A percentile compares a stretch with the other conserved stretches of the same genome.
Evolutionary conservation across 2,329 filamentous ascomycete species (phyloP).

Genomic region (Hymenoscyphus occultus): DNA sequence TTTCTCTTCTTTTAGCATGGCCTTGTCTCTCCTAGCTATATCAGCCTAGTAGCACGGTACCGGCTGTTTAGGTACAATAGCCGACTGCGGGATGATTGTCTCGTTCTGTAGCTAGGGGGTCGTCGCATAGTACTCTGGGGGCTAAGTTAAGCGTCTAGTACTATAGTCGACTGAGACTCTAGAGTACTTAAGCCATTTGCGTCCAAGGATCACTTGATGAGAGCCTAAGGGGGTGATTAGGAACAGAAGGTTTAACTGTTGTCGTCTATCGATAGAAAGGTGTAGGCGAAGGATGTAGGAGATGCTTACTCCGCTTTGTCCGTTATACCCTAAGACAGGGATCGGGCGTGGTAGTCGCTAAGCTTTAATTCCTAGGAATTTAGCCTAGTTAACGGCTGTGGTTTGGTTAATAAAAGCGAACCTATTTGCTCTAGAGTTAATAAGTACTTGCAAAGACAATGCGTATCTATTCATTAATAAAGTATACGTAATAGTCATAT

Average conservation of each 20-base stretch:
- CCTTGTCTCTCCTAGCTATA: too few relatives aligned
- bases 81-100: too few relatives aligned
- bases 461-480: too few relatives aligned
- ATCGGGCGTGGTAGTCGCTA: not conserved
- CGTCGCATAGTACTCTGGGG: not conserved
- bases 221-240: not conserved
- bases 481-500: too few relatives aligned
- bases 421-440: not conserved
- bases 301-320: not conserved
- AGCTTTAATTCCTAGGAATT: not conserved
- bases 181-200: not conserved
- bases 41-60: too few relatives aligned
- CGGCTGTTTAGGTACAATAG: too few relatives aligned
- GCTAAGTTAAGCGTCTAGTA: not conserved
- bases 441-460: not conserved
- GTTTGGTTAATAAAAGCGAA: not conserved
- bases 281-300: not conserved
- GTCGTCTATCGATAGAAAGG: not conserved
- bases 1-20: too few relatives aligned
- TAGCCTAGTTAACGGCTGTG: not conserved
- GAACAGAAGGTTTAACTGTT: not conserved
- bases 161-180: not conserved
- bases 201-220: not conserved
- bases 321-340: too few relatives aligned
- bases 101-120: not conserved